Conservation (phyloP, 208 protist genomes). For the Acanthamoeba triangularis region DNA sequence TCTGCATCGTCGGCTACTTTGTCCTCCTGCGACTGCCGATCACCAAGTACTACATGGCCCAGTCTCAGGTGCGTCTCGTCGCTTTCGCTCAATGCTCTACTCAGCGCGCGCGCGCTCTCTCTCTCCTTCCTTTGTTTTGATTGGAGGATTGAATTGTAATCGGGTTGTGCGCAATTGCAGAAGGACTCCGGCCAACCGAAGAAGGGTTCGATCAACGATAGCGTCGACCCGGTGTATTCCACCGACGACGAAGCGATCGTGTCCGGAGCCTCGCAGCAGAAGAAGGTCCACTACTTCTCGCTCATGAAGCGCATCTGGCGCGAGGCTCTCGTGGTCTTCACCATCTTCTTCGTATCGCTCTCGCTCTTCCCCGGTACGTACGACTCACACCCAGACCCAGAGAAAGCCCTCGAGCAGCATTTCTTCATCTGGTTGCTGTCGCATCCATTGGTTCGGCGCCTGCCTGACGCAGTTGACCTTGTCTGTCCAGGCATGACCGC, state of each 20-base stretch:
- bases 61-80: background rate
- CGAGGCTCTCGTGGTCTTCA: conserved; percentile 83
- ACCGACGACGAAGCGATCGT: background rate
- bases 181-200: background rate
- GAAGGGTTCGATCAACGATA: conserved; percentile 57
- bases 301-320: conserved; percentile 72
- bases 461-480: background rate
- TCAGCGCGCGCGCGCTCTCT: too few relatives aligned
- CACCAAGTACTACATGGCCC: conserved; percentile 76
- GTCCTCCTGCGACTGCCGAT: conserved; percentile 68
- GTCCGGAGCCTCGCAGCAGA: background rate
- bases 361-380: conserved; percentile 81
- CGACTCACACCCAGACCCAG: too few relatives aligned
- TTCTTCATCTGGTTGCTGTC: too few relatives aligned
- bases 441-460: too few relatives aligned
- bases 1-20: conserved; percentile 77
- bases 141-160: too few relatives aligned
- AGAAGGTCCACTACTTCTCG: conserved; percentile 28
- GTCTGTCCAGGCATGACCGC: background rate
- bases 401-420: too few relatives aligned
- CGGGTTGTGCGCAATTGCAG: background rate
- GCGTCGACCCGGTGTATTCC: conserved; percentile 18
- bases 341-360: conserved; percentile 81
- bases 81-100: too few relatives aligned
- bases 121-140: too few relatives aligned